phyloP scores from a whole-genome alignment of 108 stramenopile species.

The Chaetoceros tenuissimus region DNA sequence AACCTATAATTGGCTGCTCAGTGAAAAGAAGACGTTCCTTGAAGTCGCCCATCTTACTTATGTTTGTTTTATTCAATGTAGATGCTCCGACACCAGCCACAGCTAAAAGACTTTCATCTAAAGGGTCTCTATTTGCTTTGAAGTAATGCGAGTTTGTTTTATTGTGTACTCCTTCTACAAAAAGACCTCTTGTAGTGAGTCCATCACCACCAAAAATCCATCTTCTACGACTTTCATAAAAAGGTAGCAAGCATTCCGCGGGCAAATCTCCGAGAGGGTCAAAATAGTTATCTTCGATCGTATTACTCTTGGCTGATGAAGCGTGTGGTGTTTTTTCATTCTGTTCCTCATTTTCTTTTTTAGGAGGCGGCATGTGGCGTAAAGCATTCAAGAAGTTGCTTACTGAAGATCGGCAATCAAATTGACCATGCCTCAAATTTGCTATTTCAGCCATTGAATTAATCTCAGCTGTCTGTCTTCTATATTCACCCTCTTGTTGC shows the following conservation, averaged over 20 bases:
- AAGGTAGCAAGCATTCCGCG: constrained; percentile 54
- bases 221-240: constrained; percentile 68
- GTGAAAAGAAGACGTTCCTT: constrained; percentile 59
- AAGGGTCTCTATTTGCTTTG: constrained; percentile 16
- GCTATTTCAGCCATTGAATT: constrained; percentile 11
- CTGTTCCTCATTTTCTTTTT: not conserved
- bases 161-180: constrained; percentile 67
- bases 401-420: constrained; percentile 39
- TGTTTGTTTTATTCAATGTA: constrained; percentile 42
- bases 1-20: constrained; percentile 56
- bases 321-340: constrained; percentile 1
- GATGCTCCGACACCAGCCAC: constrained; percentile 62
- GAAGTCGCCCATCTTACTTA: constrained; percentile 69
- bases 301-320: not conserved
- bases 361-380: constrained; percentile 58
- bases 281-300: constrained; percentile 9
- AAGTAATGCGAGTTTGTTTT: constrained; percentile 58
- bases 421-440: constrained; percentile 45
- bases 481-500: constrained; percentile 43
- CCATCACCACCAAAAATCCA: constrained; percentile 80
- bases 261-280: constrained; percentile 42
- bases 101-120: constrained; percentile 48
- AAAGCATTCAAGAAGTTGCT: constrained; percentile 49
- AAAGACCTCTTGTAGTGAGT: constrained; percentile 49
- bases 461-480: constrained; percentile 17